These are phyloP conservation scores for Diaporthe ilicicola DNA, from an alignment of 2,329 filamentous ascomycete species.

Conservation along the genomic window DNA sequence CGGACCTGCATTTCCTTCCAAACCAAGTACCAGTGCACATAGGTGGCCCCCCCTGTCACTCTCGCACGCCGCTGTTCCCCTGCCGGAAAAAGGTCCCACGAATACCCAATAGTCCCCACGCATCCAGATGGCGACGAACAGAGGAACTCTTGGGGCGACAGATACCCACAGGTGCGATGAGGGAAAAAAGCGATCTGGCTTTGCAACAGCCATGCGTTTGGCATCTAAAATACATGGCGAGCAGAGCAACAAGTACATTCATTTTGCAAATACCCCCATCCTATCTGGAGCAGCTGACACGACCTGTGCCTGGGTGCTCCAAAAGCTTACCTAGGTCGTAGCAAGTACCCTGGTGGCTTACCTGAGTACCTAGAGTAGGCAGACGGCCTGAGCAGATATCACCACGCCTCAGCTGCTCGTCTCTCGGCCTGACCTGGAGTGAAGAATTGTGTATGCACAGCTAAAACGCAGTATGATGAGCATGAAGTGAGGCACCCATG, in stretches of 20 bases:
- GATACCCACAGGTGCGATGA: background rate
- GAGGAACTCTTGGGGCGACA: background rate
- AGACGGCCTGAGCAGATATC: background rate
- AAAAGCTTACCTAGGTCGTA: too few relatives aligned
- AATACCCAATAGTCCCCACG: constrained; percentile 16
- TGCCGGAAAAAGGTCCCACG: background rate
- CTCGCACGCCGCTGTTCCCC: background rate
- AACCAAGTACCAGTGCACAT: background rate
- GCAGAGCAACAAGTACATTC: background rate
- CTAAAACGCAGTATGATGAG: too few relatives aligned
- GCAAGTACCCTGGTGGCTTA: background rate
- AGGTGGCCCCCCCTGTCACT: background rate
- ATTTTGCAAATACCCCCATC: background rate
- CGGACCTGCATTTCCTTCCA: background rate
- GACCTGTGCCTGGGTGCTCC: too few relatives aligned
- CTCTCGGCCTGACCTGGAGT: background rate
- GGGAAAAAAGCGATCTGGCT: background rate
- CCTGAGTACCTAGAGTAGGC: too few relatives aligned
- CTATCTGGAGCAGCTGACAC: too few relatives aligned
- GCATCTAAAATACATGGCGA: too few relatives aligned
- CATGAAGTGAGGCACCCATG: too few relatives aligned
- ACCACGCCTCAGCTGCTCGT: background rate
- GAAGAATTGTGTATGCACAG: too few relatives aligned
- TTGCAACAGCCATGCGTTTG: background rate
- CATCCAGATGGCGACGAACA: background rate